Conservation (phyloP, 2,329 filamentous ascomycete species). For the Hirsutella thompsonii region DNA sequence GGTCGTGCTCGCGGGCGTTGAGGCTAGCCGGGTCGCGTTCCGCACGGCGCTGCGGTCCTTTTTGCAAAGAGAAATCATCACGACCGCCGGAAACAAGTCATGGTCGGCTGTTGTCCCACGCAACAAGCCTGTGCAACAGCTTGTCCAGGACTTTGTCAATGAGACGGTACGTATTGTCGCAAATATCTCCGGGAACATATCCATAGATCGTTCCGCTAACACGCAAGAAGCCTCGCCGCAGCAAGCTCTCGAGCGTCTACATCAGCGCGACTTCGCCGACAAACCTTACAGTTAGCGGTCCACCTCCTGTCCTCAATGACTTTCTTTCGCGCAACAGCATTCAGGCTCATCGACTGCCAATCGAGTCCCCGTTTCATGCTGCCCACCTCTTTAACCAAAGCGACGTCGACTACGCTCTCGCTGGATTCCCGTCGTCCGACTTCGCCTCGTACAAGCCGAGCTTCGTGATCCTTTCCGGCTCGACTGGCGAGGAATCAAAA, state of each 20-base stretch:
- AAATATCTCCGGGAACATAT: background rate
- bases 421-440: background rate
- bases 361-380: slow-evolving; percentile 13
- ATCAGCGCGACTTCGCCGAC: slow-evolving; percentile 12
- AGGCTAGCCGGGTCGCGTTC: slow-evolving; percentile 8
- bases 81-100: background rate
- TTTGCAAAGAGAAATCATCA: slow-evolving; percentile 4
- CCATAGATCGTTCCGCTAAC: background rate
- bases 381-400: slow-evolving; percentile 8
- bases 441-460: background rate
- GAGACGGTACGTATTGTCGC: background rate
- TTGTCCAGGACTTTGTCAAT: background rate
- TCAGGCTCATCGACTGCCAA: slow-evolving; percentile 7
- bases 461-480: background rate
- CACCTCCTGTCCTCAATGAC: slow-evolving; percentile 7
- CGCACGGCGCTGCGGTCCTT: slow-evolving; percentile 10
- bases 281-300: slow-evolving; percentile 12
- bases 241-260: slow-evolving; percentile 6
- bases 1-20: slow-evolving; percentile 9
- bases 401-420: background rate
- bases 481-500: background rate
- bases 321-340: slow-evolving; percentile 7
- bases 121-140: slow-evolving; percentile 4
- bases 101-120: slow-evolving; percentile 9
- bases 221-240: background rate